A percentile compares a stretch with the other conserved stretches of the same genome.
Evolutionary conservation across 2,329 filamentous ascomycete species (phyloP).

Genomic region (Pestalotiopsis sp.): DNA sequence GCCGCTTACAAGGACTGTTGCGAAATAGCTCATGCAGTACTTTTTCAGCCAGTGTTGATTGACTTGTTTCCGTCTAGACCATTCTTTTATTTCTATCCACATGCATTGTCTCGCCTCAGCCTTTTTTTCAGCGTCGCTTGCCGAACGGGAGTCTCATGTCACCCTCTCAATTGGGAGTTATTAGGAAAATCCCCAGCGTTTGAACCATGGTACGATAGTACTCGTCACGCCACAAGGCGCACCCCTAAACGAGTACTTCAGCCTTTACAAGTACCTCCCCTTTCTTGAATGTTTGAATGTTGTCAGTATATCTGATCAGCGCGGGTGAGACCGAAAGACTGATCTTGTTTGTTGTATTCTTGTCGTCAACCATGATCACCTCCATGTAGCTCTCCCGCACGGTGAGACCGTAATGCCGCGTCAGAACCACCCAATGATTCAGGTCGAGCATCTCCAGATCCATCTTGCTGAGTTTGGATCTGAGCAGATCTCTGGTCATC

Average conservation of each 20-base stretch:
- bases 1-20: no score
- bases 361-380: not conserved
- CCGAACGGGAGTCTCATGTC: no score
- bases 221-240: not conserved
- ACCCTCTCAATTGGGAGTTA: no score
- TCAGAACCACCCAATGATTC: not conserved
- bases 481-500: not conserved
- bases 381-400: not conserved
- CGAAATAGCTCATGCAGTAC: no score
- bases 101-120: no score
- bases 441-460: not conserved
- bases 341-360: not conserved
- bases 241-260: not conserved
- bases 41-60: no score
- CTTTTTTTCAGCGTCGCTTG: no score
- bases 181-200: no score
- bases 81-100: no score
- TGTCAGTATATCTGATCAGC: not conserved
- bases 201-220: no score
- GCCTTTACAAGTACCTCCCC: not conserved
- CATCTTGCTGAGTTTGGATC: not conserved
- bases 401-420: not conserved
- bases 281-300: no score
- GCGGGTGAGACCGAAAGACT: not conserved
- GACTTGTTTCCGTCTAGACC: no score